Conservation (phyloP, 1,139 yeast genomes). For the Arxiozyma slooffiae region DNA sequence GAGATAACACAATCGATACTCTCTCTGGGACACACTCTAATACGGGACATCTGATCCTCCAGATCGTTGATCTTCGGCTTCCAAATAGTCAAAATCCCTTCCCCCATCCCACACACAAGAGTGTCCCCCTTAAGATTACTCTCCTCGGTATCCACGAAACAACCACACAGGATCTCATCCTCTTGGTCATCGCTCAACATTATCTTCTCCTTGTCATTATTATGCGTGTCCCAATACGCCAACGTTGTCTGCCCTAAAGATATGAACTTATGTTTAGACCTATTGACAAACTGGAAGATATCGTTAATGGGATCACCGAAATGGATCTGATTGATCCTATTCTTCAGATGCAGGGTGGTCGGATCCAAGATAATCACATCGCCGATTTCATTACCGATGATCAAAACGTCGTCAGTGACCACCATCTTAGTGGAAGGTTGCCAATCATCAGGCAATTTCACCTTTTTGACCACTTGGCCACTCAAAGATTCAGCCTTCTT, state of each 20-base stretch:
- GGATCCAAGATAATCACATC: conserved; percentile 55
- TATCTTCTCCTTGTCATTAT: conserved; percentile 36
- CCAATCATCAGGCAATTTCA: conserved; percentile 30
- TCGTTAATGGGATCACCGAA: conserved; percentile 64
- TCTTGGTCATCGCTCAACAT: conserved; percentile 76
- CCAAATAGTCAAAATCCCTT: conserved; percentile 92
- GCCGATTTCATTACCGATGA: conserved; percentile 78
- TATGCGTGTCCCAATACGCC: conserved; percentile 51
- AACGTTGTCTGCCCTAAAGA: conserved; percentile 79
- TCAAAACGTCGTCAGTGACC: conserved; percentile 53
- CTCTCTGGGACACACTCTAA: conserved; percentile 59
- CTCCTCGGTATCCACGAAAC: conserved; percentile 47
- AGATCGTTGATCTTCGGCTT: conserved; percentile 54
- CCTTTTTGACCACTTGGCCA: conserved; percentile 66
- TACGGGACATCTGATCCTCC: conserved; percentile 73
- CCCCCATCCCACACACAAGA: conserved; percentile 77
- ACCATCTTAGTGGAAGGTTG: conserved; percentile 50
- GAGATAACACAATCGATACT: conserved; percentile 71
- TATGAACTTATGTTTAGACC: conserved; percentile 71
- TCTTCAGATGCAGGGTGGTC: conserved; percentile 35
- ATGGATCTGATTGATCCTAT: conserved; percentile 45
- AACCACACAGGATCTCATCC: conserved; percentile 74
- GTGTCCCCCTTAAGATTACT: conserved; percentile 44
- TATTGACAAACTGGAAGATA: conserved; percentile 54
- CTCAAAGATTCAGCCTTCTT: conserved; percentile 65